Evolutionary conservation across 371 early-diverging fungal species (phyloP).

Genomic region (Apophysomyces elegans): DNA sequence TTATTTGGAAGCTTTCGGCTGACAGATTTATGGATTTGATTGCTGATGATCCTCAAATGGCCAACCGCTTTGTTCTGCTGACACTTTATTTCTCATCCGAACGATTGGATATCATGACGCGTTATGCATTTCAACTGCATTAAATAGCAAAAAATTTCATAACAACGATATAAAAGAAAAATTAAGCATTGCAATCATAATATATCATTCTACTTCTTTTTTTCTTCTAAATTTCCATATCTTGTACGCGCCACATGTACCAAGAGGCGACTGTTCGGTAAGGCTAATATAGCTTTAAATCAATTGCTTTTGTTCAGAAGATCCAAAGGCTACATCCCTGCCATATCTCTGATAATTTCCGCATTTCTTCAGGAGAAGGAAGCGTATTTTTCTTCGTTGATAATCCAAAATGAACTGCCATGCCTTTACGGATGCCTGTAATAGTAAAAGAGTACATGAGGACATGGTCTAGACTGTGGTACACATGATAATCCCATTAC

Average conservation of each 20-base stretch:
- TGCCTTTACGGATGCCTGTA: slow-evolving; percentile 52
- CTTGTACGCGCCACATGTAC: slow-evolving; percentile 56
- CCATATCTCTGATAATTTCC: slow-evolving; percentile 50
- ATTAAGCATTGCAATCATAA: neutral
- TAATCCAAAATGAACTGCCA: slow-evolving; percentile 46
- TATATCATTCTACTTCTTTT: neutral
- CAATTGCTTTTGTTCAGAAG: neutral
- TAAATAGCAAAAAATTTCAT: slow-evolving; percentile 14
- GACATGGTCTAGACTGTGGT: neutral
- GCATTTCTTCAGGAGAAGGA: slow-evolving; percentile 48
- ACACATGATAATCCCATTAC: slow-evolving; percentile 11
- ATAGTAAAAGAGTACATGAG: neutral
- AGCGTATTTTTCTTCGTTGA: slow-evolving; percentile 25
- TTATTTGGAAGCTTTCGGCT: slow-evolving; percentile 70
- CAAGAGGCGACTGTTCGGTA: slow-evolving; percentile 54
- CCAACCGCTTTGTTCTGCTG: slow-evolving; percentile 58
- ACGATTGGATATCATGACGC: slow-evolving; percentile 58
- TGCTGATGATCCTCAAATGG: slow-evolving; percentile 47
- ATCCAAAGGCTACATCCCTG: slow-evolving; percentile 17
- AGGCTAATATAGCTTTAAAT: slow-evolving; percentile 26
- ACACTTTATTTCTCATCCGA: slow-evolving; percentile 65
- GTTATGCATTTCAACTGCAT: slow-evolving; percentile 62
- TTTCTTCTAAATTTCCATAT: slow-evolving; percentile 17
- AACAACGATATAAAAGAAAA: neutral
- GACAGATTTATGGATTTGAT: slow-evolving; percentile 63